These are phyloP conservation scores for Scedosporium apiospermum DNA, from an alignment of 2,329 filamentous ascomycete species.

Conservation along the genomic window DNA sequence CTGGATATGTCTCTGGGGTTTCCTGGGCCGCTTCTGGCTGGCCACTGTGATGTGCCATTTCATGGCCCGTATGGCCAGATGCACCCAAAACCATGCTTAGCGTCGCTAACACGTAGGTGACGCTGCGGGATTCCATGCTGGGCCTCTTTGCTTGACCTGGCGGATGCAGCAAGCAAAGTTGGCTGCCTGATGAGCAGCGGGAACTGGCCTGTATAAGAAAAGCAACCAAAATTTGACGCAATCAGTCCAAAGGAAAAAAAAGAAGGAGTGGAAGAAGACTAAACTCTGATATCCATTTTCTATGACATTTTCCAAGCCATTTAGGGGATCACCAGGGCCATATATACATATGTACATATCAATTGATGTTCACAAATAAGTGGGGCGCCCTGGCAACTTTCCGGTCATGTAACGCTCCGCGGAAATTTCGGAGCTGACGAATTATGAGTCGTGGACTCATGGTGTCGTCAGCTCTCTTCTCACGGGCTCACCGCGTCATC, in stretches of 20 bases:
- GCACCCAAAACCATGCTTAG: neutral
- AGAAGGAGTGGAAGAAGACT: neutral
- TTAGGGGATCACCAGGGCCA: neutral
- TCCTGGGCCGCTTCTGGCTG: no score
- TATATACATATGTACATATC: neutral
- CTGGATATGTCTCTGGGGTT: no score
- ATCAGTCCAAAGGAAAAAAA: neutral
- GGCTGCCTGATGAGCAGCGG: neutral
- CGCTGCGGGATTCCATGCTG: neutral
- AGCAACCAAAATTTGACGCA: neutral
- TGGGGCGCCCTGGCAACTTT: neutral
- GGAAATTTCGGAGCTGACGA: slow-evolving; percentile 6
- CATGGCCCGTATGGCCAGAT: no score
- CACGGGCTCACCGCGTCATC: slow-evolving; percentile 3
- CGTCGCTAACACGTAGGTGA: neutral
- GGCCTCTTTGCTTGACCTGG: slow-evolving; percentile 1
- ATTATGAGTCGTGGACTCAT: neutral
- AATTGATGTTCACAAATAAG: no score
- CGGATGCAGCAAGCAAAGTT: neutral
- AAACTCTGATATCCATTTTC: neutral
- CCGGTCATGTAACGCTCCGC: neutral
- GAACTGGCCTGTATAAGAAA: neutral
- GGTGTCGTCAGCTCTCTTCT: neutral
- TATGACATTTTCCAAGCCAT: neutral
- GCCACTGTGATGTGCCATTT: no score